These are phyloP conservation scores for Naegleria fowleri DNA, from an alignment of 208 protist species.

Conservation along the genomic window DNA sequence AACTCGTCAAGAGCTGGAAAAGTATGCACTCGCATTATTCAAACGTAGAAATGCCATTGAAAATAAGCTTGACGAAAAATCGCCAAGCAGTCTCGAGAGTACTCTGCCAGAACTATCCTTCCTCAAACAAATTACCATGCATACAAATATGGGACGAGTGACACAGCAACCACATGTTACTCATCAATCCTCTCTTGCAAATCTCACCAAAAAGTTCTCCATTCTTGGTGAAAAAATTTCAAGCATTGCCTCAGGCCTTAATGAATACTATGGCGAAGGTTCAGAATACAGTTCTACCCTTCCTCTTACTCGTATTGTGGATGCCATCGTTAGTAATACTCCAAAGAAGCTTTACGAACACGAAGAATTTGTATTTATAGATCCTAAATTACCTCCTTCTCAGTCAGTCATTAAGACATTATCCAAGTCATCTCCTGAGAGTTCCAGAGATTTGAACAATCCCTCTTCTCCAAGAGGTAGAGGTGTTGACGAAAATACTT, in stretches of 20 bases:
- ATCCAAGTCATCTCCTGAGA: neutral
- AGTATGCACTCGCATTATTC: neutral
- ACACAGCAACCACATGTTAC: neutral
- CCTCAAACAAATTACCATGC: neutral
- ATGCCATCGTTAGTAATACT: neutral
- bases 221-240: neutral
- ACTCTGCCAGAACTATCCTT: neutral
- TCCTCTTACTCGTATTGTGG: neutral
- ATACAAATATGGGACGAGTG: neutral
- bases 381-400: neutral
- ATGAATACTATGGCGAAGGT: constrained; percentile 1
- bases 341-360: neutral
- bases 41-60: neutral
- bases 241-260: neutral
- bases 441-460: neutral
- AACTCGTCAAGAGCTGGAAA: neutral
- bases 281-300: neutral
- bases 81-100: neutral
- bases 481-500: neutral
- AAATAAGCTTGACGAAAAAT: neutral
- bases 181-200: neutral
- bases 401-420: neutral
- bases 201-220: neutral
- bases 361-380: constrained; percentile 1
- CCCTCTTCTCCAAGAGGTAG: neutral